Evolutionary conservation across 257 asterid genomes (phyloP), one percentile per base, ranked within the genome.

Genomic region (Solanum paucissectum): DNA sequence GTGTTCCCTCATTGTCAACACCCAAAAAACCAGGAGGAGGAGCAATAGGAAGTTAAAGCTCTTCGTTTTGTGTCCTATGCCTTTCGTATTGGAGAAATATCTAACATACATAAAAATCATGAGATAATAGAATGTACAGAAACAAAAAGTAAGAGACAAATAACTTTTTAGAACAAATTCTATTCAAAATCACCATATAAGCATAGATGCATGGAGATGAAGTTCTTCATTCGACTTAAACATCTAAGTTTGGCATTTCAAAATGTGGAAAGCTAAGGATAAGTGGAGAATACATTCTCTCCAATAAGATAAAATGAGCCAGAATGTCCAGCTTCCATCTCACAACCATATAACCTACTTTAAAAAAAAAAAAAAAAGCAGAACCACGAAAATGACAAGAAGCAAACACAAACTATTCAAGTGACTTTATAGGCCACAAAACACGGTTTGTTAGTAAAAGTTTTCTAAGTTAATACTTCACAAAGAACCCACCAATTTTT

Each of bases 41-140:
- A 36, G 87, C 88, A 86, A 88, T 87, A 42, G 98, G 96, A 88
- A 96, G 95, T 89, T 94, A 95, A 87, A 96, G 94, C 85, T 92
- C 98, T 21, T 98, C 95, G 64, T 87, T 93, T 86, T 91, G 98
- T 89, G 87, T 91, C 93, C 91, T 93, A 82, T 92, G 91, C 90
- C 92, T 93, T 29, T 29, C 29, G 29, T 29, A 29, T 29, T 29
- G 29, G 29, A 29, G 29, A 29, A 29, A 29, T 29, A 29, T 29
- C 29, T 29, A 29, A 29, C 29, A 29, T 29, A 29, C 29, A 29
- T 29, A 29, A 1, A 29, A 29, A 29, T 29, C 29, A 29, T 29
- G 29, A 29, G 29, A 29, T 29, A 29, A 29, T 29, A 29, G 29
- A 29, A 29, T 29, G 29, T 29, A 29, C 29, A 29, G 29, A 29